These are phyloP conservation scores for Rhododendron williamsianum DNA, from an alignment of 148 eudicot species.

Conservation along the genomic window DNA sequence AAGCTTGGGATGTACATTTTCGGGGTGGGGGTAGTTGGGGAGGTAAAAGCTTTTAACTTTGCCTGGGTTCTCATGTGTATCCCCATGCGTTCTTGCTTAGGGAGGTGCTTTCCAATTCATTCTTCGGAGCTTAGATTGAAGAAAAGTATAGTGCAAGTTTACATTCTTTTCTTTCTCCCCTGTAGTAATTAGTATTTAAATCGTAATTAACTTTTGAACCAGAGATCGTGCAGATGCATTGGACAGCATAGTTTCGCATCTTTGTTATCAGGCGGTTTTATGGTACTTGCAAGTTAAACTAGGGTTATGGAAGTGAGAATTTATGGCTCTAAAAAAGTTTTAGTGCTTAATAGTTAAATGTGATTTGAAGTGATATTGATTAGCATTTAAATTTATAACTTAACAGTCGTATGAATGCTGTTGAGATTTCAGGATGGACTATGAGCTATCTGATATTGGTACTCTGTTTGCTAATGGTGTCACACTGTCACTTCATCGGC, in stretches of 20 bases:
- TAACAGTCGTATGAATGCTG: not conserved
- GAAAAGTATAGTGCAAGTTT: not conserved
- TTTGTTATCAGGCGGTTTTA: not conserved
- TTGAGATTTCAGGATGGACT: not conserved
- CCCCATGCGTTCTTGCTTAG: not conserved
- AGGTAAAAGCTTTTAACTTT: not conserved
- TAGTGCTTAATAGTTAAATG: not conserved
- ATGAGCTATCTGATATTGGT: not conserved
- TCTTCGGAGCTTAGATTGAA: not conserved
- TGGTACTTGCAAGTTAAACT: not conserved
- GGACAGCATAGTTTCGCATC: not conserved
- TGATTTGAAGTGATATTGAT: not conserved
- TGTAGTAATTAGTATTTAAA: not conserved
- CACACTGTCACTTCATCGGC: not conserved
- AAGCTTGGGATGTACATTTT: not conserved
- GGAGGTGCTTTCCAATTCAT: not conserved
- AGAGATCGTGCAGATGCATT: not conserved
- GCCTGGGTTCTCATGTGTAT: not conserved
- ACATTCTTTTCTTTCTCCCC: not conserved
- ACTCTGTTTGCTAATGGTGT: not conserved
- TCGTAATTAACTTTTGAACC: not conserved
- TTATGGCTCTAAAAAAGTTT: not conserved
- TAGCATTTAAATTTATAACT: not conserved
- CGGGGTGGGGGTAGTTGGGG: not conserved
- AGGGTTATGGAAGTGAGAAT: not conserved